A percentile compares a stretch with the other conserved stretches of the same genome.
These are phyloP conservation scores for Clonostachys rosea DNA, from an alignment of 2,329 filamentous ascomycete species.

Conservation along the genomic window DNA sequence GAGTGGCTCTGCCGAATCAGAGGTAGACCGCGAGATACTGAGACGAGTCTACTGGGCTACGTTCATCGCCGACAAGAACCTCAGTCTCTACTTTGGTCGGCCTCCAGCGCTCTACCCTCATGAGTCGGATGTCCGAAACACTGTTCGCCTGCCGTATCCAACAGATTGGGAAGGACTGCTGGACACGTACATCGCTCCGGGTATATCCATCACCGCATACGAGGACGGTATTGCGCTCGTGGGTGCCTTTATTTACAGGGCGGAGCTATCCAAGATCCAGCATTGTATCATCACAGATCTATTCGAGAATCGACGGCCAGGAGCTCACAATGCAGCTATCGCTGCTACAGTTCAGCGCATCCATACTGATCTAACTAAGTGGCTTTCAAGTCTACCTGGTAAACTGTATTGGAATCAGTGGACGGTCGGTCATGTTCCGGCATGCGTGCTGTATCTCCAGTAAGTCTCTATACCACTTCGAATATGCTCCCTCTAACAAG, in stretches of 20 bases:
- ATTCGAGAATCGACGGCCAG: conserved; percentile 39
- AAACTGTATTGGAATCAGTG: conserved; percentile 47
- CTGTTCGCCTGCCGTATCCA: conserved; percentile 41
- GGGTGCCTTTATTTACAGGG: conserved; percentile 39
- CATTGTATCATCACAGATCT: conserved; percentile 44
- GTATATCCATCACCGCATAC: conserved; percentile 3
- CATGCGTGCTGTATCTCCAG: conserved; percentile 41
- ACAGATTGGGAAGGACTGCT: conserved; percentile 40
- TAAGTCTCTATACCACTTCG: conserved; percentile 9
- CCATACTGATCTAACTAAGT: conserved; percentile 39
- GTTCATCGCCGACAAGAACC: conserved; percentile 44
- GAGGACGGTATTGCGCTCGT: conserved; percentile 20
- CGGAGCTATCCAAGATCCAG: conserved; percentile 41
- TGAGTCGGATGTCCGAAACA: conserved; percentile 43
- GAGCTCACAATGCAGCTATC: conserved; percentile 26
- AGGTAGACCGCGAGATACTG: conserved; percentile 36
- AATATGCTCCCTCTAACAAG: conserved; percentile 6
- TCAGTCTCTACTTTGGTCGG: conserved; percentile 45
- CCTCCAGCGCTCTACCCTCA: conserved; percentile 43
- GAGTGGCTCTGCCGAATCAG: conserved; percentile 5
- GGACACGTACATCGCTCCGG: conserved; percentile 39
- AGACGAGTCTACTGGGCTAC: conserved; percentile 45
- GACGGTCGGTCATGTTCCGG: conserved; percentile 38
- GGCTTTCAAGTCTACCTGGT: conserved; percentile 37
- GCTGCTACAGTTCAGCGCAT: conserved; percentile 36